Percentiles rank a stretch among this genome's conserved stretches.
These are phyloP conservation scores for Acorus gramineus DNA, from an alignment of 106 monocot species.

Conservation along the genomic window DNA sequence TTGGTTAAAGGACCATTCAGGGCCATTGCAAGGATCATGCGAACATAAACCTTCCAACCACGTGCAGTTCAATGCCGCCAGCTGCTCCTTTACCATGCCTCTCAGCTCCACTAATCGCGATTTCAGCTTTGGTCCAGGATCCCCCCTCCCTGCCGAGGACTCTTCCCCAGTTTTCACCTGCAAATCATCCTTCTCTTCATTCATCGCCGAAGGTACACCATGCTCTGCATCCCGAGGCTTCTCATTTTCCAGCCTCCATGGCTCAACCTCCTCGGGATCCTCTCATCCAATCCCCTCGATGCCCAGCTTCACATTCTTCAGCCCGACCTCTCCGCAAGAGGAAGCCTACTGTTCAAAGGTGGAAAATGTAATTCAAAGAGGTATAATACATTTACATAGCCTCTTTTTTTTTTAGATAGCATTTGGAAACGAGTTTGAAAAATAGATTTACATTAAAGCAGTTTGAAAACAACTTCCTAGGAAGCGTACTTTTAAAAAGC, in stretches of 20 bases:
- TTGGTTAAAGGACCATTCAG: slow-evolving; percentile 46
- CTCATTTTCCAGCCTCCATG: slow-evolving; percentile 42
- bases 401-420: no score
- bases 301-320: slow-evolving; percentile 58
- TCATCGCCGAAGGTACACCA: slow-evolving; percentile 16
- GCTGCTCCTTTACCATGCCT: slow-evolving; percentile 37
- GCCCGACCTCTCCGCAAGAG: slow-evolving; percentile 15
- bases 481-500: no score
- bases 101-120: slow-evolving; percentile 28
- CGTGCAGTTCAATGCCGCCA: slow-evolving; percentile 9
- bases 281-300: slow-evolving; percentile 27
- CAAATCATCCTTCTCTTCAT: slow-evolving; percentile 63
- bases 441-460: no score
- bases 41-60: slow-evolving; percentile 1
- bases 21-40: slow-evolving; percentile 15
- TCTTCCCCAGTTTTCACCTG: slow-evolving; percentile 45
- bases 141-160: slow-evolving; percentile 12
- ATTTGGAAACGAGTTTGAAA: no score
- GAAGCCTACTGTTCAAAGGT: slow-evolving; percentile 6
- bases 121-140: slow-evolving; percentile 48
- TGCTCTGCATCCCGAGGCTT: slow-evolving; percentile 20
- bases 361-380: slow-evolving; percentile 11
- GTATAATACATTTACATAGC: slow-evolving; percentile 9
- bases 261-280: slow-evolving; percentile 9
- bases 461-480: no score